phyloP scores from a whole-genome alignment of 345 rosid species.

The Cardiospermum halicacabum region DNA sequence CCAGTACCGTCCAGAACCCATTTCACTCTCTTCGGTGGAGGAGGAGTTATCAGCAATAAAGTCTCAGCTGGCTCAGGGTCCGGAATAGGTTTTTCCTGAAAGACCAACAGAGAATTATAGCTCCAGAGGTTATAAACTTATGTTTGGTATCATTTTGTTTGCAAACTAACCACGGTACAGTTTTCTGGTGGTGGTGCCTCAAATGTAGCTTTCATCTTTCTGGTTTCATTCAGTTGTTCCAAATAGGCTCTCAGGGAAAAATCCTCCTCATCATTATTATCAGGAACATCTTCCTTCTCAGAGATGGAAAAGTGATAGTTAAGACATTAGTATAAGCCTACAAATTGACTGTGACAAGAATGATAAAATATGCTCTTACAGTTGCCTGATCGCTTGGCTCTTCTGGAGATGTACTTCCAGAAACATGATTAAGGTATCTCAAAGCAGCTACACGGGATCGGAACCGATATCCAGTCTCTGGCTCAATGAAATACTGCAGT shows the following conservation, averaged over 20 bases:
- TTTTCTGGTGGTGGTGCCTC: slow-evolving; percentile 1
- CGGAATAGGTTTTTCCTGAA: slow-evolving; percentile 1
- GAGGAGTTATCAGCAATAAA: slow-evolving; percentile 14
- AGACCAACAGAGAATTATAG: slow-evolving; percentile 4
- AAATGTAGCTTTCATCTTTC: background rate
- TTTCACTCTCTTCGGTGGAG: slow-evolving; percentile 39
- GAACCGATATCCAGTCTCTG: slow-evolving; percentile 30
- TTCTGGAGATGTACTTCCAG: slow-evolving; percentile 9
- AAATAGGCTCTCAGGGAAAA: slow-evolving; percentile 7
- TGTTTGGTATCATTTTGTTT: background rate
- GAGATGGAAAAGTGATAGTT: background rate
- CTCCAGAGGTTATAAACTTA: background rate
- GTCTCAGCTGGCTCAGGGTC: slow-evolving; percentile 10
- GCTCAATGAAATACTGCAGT: slow-evolving; percentile 38
- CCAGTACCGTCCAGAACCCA: slow-evolving; percentile 53
- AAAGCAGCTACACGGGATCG: slow-evolving; percentile 27
- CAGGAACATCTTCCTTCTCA: slow-evolving; percentile 5
- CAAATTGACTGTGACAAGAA: background rate
- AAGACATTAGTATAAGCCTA: background rate
- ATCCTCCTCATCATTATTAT: no score
- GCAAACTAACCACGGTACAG: slow-evolving; percentile 1
- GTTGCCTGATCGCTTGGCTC: slow-evolving; percentile 8
- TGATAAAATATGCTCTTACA: slow-evolving; percentile 6
- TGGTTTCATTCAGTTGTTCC: slow-evolving; percentile 6
- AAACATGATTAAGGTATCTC: slow-evolving; percentile 19